phyloP scores from a whole-genome alignment of 2,329 filamentous ascomycete genomes.

The Verticillium klebahnii region DNA sequence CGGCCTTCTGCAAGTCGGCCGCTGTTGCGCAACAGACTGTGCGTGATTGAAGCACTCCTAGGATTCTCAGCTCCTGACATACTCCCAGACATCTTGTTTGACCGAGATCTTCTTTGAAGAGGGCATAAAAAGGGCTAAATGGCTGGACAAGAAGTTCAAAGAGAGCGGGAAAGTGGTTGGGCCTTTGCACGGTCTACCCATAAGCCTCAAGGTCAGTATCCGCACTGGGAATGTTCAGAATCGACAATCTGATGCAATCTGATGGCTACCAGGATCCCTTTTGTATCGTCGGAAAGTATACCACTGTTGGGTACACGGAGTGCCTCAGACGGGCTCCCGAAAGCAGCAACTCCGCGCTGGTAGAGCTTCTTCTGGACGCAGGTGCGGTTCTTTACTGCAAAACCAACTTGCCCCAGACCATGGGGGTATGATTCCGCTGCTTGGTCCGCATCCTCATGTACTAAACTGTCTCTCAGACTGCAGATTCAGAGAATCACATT shows the following conservation, averaged over 20 bases:
- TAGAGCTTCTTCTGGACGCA: conserved; percentile 51
- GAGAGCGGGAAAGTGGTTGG: conserved; percentile 40
- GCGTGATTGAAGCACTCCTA: too few relatives aligned
- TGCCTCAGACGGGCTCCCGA: conserved; percentile 46
- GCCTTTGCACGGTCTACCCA: conserved; percentile 57
- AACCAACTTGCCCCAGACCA: conserved; percentile 61
- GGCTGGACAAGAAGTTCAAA: conserved; percentile 38
- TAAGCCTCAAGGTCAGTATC: conserved; percentile 25
- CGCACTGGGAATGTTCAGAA: not conserved
- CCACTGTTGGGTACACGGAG: conserved; percentile 51
- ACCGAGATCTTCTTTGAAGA: conserved; percentile 46
- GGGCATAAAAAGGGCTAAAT: conserved; percentile 36
- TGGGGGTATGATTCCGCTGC: conserved; percentile 26
- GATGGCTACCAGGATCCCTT: conserved; percentile 55
- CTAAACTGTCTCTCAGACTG: conserved; percentile 35
- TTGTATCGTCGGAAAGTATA: conserved; percentile 45
- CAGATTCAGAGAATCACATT: conserved; percentile 52
- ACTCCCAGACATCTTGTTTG: conserved; percentile 28
- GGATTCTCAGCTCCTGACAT: not conserved
- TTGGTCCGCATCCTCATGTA: not conserved
- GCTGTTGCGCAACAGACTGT: conserved; percentile 22
- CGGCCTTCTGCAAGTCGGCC: conserved; percentile 21
- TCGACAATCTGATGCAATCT: conserved; percentile 7
- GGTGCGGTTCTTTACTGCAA: conserved; percentile 66
- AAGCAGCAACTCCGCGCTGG: conserved; percentile 48